A percentile compares a stretch with the other conserved stretches of the same genome.
Evolutionary conservation across 805 yeast genomes (phyloP).

Genomic region (Candida ulmi): DNA sequence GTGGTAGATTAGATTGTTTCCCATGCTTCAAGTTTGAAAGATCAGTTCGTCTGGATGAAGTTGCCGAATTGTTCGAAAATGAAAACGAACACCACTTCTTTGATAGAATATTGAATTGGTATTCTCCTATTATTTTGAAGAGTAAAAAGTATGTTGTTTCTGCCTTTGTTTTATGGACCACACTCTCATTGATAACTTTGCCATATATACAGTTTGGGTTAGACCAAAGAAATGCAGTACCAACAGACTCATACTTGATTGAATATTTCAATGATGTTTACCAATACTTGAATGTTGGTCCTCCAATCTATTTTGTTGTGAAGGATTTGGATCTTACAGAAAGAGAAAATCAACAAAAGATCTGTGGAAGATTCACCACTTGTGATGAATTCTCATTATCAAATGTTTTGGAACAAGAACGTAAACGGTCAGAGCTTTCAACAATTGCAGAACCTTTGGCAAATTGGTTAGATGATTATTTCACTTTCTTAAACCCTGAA

Average conservation of each 20-base stretch:
- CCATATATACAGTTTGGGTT: slow-evolving; percentile 75
- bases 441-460: slow-evolving; percentile 79
- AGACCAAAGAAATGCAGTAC: slow-evolving; percentile 87
- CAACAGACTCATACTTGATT: slow-evolving; percentile 74
- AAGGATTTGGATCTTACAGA: slow-evolving; percentile 58
- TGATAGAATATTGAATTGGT: slow-evolving; percentile 35
- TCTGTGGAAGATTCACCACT: slow-evolving; percentile 85
- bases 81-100: slow-evolving; percentile 28
- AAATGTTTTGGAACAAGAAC: slow-evolving; percentile 81
- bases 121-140: slow-evolving; percentile 52
- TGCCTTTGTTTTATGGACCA: slow-evolving; percentile 56
- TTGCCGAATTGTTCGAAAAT: slow-evolving; percentile 21
- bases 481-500: slow-evolving; percentile 81
- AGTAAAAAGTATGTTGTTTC: slow-evolving; percentile 43
- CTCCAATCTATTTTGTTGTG: slow-evolving; percentile 87
- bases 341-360: slow-evolving; percentile 56
- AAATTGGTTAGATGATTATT: slow-evolving; percentile 89
- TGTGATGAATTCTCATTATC: slow-evolving; percentile 76
- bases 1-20: slow-evolving; percentile 51
- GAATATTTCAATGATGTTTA: slow-evolving; percentile 76
- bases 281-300: slow-evolving; percentile 74
- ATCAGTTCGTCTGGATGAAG: slow-evolving; percentile 16
- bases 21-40: slow-evolving; percentile 42
- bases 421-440: slow-evolving; percentile 56
- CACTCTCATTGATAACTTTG: slow-evolving; percentile 59